Conservation (phyloP, 352 stramenopile species). For the Globisporangium radiosum region DNA sequence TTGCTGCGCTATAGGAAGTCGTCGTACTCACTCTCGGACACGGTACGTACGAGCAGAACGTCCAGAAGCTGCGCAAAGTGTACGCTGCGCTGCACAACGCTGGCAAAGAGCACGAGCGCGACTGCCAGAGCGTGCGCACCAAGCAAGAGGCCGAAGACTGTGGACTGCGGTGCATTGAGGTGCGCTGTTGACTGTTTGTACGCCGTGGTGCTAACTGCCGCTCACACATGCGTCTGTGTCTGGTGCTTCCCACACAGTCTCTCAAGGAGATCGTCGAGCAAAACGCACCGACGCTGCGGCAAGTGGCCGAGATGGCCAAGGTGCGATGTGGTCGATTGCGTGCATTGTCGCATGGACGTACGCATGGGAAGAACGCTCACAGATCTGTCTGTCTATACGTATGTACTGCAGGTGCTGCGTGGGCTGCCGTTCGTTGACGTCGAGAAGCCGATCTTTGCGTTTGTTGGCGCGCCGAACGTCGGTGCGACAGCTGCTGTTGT, state of each 20-base stretch:
- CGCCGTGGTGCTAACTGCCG: neutral
- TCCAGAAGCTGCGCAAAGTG: slow-evolving; percentile 71
- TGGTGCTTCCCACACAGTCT: slow-evolving; percentile 16
- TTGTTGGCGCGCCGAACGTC: slow-evolving; percentile 80
- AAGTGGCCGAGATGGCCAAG: slow-evolving; percentile 61
- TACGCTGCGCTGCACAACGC: slow-evolving; percentile 74
- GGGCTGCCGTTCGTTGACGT: slow-evolving; percentile 73
- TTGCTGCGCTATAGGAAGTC: slow-evolving; percentile 40
- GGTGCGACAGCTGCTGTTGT: slow-evolving; percentile 24
- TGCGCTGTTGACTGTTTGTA: slow-evolving; percentile 10
- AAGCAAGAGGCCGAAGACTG: slow-evolving; percentile 79
- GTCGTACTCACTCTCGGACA: slow-evolving; percentile 72
- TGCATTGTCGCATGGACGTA: neutral
- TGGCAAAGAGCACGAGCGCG: slow-evolving; percentile 62
- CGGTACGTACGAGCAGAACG: slow-evolving; percentile 61
- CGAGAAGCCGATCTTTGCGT: slow-evolving; percentile 77
- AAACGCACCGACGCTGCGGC: slow-evolving; percentile 29
- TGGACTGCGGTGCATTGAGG: slow-evolving; percentile 69
- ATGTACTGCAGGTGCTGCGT: slow-evolving; percentile 40
- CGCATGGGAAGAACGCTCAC: too few relatives aligned
- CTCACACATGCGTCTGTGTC: neutral
- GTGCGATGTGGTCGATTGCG: slow-evolving; percentile 7
- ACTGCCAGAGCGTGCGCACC: slow-evolving; percentile 60
- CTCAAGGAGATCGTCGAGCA: slow-evolving; percentile 40
- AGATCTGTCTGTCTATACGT: neutral